A percentile compares a stretch with the other conserved stretches of the same genome.
Conservation (phyloP, 306 rosid genomes). For the Begonia fuchsioides region DNA sequence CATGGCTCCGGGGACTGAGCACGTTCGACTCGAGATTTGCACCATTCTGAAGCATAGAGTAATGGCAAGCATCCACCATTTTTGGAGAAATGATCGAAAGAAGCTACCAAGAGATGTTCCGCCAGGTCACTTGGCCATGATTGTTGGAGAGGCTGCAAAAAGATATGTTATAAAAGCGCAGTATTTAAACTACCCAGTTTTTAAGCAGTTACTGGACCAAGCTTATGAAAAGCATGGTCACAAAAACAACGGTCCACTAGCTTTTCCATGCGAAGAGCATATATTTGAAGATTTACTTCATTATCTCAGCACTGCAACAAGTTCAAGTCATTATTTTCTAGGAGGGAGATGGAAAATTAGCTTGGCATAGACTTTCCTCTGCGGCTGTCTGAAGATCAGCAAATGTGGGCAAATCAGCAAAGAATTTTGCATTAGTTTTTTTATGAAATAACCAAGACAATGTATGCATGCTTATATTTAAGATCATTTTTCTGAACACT, state of each 20-base stretch:
- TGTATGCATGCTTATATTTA: no score
- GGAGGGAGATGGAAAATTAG: background rate
- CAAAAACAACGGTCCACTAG: constrained; percentile 55
- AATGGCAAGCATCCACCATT: constrained; percentile 19
- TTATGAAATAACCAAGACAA: no score
- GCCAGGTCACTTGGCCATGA: constrained; percentile 70
- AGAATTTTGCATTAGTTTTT: background rate
- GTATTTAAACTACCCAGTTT: constrained; percentile 76
- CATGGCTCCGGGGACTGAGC: constrained; percentile 2
- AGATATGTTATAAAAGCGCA: constrained; percentile 62
- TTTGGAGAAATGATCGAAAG: constrained; percentile 9
- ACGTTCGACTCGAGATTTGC: background rate
- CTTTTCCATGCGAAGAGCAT: constrained; percentile 72
- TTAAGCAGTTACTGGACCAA: constrained; percentile 40
- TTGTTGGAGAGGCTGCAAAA: constrained; percentile 47
- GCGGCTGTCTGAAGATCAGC: constrained; percentile 17
- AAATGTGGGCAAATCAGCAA: background rate
- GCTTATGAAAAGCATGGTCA: constrained; percentile 93
- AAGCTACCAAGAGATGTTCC: constrained; percentile 58
- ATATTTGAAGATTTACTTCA: constrained; percentile 47
- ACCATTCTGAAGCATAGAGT: constrained; percentile 6
- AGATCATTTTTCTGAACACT: no score
- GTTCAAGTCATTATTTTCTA: constrained; percentile 9
- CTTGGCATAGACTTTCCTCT: constrained; percentile 8
- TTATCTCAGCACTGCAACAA: constrained; percentile 15